phyloP scores from a whole-genome alignment of 139 green algal genomes.

The Raphidocelis subcapitata region DNA sequence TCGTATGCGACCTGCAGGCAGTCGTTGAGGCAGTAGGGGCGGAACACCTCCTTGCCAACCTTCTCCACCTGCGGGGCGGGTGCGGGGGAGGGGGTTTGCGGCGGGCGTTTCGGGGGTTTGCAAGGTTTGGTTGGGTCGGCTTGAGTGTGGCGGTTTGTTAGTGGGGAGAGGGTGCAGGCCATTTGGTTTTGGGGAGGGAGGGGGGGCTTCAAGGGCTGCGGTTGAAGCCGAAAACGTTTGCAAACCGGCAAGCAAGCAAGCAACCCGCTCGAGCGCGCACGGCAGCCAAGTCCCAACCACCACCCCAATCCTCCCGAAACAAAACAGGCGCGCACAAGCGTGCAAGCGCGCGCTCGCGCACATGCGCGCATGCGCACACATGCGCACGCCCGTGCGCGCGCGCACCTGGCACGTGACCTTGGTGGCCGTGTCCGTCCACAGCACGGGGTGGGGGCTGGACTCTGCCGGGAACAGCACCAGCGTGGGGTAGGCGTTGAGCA shows the following conservation, averaged over 20 bases:
- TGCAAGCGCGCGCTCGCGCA: no score
- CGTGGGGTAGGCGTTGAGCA: slow-evolving; percentile 34
- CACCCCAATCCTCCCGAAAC: no score
- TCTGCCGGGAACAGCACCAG: slow-evolving; percentile 32
- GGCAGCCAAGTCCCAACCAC: no score
- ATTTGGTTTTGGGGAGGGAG: neutral
- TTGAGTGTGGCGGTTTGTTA: neutral
- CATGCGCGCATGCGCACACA: no score
- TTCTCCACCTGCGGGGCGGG: slow-evolving; percentile 16
- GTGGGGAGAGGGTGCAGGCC: neutral
- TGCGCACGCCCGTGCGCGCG: neutral
- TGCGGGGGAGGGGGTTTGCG: neutral
- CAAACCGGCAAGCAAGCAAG: neutral
- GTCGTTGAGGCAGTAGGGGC: slow-evolving; percentile 3
- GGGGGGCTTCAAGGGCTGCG: neutral
- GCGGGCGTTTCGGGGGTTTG: neutral
- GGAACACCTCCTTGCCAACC: slow-evolving; percentile 7
- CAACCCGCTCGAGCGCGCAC: no score
- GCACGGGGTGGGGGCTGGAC: slow-evolving; percentile 21
- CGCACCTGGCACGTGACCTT: slow-evolving; percentile 23
- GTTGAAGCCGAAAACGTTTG: neutral
- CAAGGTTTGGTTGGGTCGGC: neutral
- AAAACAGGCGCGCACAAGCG: no score
- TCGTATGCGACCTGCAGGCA: slow-evolving; percentile 21
- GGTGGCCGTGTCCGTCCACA: slow-evolving; percentile 18